Percentiles rank a stretch among this genome's conserved stretches.
These are phyloP conservation scores for Alternaria sp. DNA, from an alignment of 2,329 filamentous ascomycete species.

Conservation along the genomic window DNA sequence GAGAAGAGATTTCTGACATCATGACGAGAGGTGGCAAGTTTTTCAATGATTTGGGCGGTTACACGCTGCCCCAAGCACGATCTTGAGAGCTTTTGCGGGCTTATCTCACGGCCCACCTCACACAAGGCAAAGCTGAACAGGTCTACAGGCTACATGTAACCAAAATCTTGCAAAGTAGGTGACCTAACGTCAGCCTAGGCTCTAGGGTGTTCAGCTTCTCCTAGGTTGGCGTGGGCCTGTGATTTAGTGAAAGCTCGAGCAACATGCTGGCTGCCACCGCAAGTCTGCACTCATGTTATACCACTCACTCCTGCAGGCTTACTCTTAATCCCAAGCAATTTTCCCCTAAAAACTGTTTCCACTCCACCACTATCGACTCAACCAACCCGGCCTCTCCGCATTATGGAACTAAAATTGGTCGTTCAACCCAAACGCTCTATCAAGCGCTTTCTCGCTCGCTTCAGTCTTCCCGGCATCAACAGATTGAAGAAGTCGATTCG, in stretches of 20 bases:
- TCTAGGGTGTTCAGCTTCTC: too few species aligned
- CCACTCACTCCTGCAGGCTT: not conserved
- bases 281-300: not conserved
- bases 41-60: constrained; percentile 45
- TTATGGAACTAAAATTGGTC: not conserved
- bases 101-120: not conserved
- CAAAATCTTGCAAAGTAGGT: too few species aligned
- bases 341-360: not conserved
- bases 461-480: too few species aligned
- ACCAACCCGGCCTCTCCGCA: not conserved
- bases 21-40: constrained; percentile 44
- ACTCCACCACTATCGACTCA: not conserved
- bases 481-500: too few species aligned
- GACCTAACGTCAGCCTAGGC: too few species aligned
- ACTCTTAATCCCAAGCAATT: not conserved
- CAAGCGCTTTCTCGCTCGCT: too few species aligned
- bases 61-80: constrained; percentile 40
- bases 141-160: too few species aligned
- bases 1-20: constrained; percentile 40
- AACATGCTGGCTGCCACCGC: not conserved
- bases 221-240: too few species aligned
- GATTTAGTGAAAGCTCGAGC: not conserved
- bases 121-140: too few species aligned
- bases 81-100: constrained; percentile 1
- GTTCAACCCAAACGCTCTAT: too few species aligned